phyloP scores from a whole-genome alignment of 2,329 filamentous ascomycete species.

The Colletotrichum tabaci region DNA sequence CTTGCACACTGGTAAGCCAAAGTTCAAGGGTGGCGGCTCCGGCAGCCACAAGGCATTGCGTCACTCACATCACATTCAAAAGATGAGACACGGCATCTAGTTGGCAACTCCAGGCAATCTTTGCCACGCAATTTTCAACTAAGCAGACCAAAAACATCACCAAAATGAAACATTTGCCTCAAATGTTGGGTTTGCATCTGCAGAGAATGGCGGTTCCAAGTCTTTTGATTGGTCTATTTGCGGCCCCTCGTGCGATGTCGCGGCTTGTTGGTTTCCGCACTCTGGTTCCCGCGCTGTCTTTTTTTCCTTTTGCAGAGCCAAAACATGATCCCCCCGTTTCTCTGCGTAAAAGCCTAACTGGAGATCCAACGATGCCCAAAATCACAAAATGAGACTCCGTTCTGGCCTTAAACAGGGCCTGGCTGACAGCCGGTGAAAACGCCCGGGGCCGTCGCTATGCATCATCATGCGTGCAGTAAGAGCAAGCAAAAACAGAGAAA shows the following conservation, averaged over 20 bases:
- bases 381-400: constrained; percentile 35
- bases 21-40: constrained; percentile 7
- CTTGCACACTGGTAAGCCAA: constrained; percentile 7
- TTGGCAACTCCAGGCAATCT: not conserved
- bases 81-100: not conserved
- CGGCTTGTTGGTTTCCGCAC: constrained; percentile 14
- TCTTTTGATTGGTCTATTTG: constrained; percentile 31
- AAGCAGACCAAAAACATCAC: not conserved
- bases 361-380: constrained; percentile 40
- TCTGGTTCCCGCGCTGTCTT: constrained; percentile 1
- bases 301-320: constrained; percentile 18
- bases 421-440: constrained; percentile 40
- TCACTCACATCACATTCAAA: constrained; percentile 14
- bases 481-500: constrained; percentile 9
- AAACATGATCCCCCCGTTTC: constrained; percentile 19
- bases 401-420: constrained; percentile 33
- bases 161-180: not conserved
- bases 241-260: constrained; percentile 9
- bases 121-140: not conserved
- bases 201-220: constrained; percentile 11
- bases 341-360: constrained; percentile 21
- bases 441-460: constrained; percentile 44
- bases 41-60: constrained; percentile 23
- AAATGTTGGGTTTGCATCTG: not conserved
- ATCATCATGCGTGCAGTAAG: constrained; percentile 39